phyloP scores from a whole-genome alignment of 768 basidiomycete genomes.

The Psilocybe sp. region DNA sequence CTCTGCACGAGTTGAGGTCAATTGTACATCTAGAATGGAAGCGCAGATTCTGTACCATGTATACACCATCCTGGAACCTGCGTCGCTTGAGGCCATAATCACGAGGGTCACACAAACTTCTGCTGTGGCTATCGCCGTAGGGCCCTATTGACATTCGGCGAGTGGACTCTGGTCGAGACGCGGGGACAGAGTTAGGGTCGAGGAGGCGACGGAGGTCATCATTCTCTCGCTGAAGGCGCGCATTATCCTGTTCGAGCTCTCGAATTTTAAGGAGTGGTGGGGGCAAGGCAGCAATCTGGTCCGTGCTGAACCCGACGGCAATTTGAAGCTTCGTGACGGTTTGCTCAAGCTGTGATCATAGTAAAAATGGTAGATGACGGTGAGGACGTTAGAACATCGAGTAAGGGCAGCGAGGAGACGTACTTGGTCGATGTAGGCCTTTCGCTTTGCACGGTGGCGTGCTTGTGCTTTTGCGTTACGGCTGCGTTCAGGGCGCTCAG shows the following conservation, averaged over 20 bases:
- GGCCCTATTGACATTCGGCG: slow-evolving; percentile 45
- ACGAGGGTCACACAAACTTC: slow-evolving; percentile 37
- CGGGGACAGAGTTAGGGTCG: slow-evolving; percentile 34
- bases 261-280: slow-evolving; percentile 74
- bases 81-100: slow-evolving; percentile 54
- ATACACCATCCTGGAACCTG: slow-evolving; percentile 50
- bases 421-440: slow-evolving; percentile 91
- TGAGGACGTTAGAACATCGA: neutral
- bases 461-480: slow-evolving; percentile 89
- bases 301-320: slow-evolving; percentile 66
- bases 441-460: slow-evolving; percentile 86
- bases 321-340: slow-evolving; percentile 84
- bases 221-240: slow-evolving; percentile 66
- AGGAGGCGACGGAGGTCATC: slow-evolving; percentile 72
- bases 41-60: slow-evolving; percentile 38
- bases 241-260: slow-evolving; percentile 81
- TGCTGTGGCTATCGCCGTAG: slow-evolving; percentile 43
- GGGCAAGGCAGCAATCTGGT: slow-evolving; percentile 71
- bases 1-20: slow-evolving; percentile 28
- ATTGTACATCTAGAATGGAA: neutral
- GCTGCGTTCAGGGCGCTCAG: slow-evolving; percentile 77
- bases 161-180: slow-evolving; percentile 35
- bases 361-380: neutral
- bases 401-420: slow-evolving; percentile 11
- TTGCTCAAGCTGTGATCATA: slow-evolving; percentile 62